These are phyloP conservation scores for Naumovozyma dairenensis DNA, from an alignment of 805 yeast genomes.

Conservation along the genomic window DNA sequence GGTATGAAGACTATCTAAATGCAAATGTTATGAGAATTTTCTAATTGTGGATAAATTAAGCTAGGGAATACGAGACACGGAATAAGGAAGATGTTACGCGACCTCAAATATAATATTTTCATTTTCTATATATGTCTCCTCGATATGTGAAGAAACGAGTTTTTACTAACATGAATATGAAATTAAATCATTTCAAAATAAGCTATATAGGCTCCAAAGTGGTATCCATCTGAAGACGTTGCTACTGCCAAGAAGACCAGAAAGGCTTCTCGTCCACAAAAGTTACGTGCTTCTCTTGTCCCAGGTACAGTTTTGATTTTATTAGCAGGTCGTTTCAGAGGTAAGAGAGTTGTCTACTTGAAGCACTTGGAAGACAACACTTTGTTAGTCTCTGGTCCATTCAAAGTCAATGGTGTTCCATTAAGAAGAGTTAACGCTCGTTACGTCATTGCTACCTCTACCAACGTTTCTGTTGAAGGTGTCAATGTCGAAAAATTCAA, in stretches of 20 bases:
- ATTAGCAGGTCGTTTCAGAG: conserved; percentile 98
- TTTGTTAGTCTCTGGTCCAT: conserved; percentile 92
- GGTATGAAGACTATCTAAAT: too few species aligned
- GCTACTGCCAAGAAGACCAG: conserved; percentile 79
- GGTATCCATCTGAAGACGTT: conserved; percentile 87
- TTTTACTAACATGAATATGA: conserved; percentile 72
- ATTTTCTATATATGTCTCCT: too few species aligned
- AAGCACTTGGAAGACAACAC: conserved; percentile 96
- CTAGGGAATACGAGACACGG: too few species aligned
- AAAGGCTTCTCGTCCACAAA: conserved; percentile 85
- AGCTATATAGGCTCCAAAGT: conserved; percentile 56
- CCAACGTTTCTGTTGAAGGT: conserved; percentile 66
- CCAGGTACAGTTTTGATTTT: conserved; percentile 96
- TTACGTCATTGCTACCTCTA: conserved; percentile 96
- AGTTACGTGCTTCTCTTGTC: conserved; percentile 86
- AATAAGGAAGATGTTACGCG: too few species aligned
- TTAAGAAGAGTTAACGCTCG: conserved; percentile 97
- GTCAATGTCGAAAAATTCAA: conserved; percentile 83
- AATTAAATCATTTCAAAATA: too few species aligned
- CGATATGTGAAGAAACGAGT: too few species aligned
- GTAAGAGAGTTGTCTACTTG: conserved; percentile 96
- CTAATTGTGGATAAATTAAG: too few species aligned
- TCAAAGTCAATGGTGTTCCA: conserved; percentile 99
- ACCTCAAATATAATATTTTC: too few species aligned
- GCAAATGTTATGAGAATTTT: too few species aligned